phyloP scores from a whole-genome alignment of 169 alveolate species.

The Plasmodium chabaudi region DNA sequence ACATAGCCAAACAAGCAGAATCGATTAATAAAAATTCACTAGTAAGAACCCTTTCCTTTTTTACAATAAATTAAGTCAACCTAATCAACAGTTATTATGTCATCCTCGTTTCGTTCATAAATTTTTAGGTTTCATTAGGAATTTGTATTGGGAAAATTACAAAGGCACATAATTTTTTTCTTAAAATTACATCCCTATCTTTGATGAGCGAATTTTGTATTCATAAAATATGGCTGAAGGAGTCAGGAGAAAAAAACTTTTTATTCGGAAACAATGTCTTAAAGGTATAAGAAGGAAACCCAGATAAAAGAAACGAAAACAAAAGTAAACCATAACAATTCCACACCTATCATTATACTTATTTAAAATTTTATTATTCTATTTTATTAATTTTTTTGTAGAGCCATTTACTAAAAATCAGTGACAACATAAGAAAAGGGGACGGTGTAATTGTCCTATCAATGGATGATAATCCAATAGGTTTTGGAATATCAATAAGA shows the following conservation, averaged over 20 bases:
- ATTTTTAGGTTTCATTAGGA: constrained; percentile 57
- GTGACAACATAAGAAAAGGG: constrained; percentile 74
- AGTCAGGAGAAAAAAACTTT: constrained; percentile 73
- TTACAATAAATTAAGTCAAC: neutral
- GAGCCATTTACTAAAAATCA: constrained; percentile 65
- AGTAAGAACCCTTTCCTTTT: constrained; percentile 13
- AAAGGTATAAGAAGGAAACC: constrained; percentile 13
- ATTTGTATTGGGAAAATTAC: constrained; percentile 73
- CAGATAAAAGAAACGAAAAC: neutral
- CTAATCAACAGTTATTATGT: neutral
- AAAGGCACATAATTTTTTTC: constrained; percentile 64
- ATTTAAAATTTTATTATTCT: too few relatives aligned
- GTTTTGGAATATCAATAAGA: constrained; percentile 74
- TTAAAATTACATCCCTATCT: constrained; percentile 67
- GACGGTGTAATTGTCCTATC: constrained; percentile 72
- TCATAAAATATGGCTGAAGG: constrained; percentile 76
- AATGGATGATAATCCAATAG: constrained; percentile 73
- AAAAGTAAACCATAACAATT: neutral
- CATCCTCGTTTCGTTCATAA: neutral
- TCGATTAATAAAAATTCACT: constrained; percentile 70
- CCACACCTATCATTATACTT: too few relatives aligned
- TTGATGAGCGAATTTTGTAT: constrained; percentile 66
- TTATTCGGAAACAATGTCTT: constrained; percentile 71
- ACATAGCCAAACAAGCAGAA: constrained; percentile 58
- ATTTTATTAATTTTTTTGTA: constrained; percentile 3